Evolutionary conservation across 2,329 filamentous ascomycete species (phyloP), one percentile per base, ranked within the genome.

Genomic region (Daldinia sp.): DNA sequence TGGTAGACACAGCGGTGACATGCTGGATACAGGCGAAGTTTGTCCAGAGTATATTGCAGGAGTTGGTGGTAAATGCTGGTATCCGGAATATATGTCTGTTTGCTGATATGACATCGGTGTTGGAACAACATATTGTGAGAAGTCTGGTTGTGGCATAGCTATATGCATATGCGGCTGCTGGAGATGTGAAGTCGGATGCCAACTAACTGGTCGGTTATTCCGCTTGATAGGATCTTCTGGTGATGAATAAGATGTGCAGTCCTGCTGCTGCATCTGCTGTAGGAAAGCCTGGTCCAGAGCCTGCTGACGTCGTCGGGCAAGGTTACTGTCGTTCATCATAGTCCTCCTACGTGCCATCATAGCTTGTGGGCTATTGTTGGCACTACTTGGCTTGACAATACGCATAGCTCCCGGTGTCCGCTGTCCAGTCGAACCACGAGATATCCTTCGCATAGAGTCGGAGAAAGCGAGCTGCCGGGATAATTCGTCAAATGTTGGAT

Each of bases 121-220:
- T 6, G 83, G 78, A 39, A 83, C 78, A 12, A 80, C 75, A 70
- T 84, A 82, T 71, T 79, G 76, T 39, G 78, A 75, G 33, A 75
- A 70, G 53, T 79, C 65, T 63, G 79, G 78, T 20, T 81, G 81
- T 46, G 76, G 75, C 57, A 75, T 68, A 72, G 78, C 75, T 59
- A 82, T 79, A 54, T 79, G 78, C 66, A 79, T 78, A 15, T 81
- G 76, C 37, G 76, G 79, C 64, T 80, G 74, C 63, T 79, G 77
- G 70, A 82, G 78, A 65, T 87, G 83, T 9, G 90, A 87, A 23
- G 87, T 86, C 2, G 91, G 90, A 77, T 94, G 92, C 92, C 92
- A 94, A 82, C 91, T 93, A 51, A 92, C 82, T 5, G 92, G 91
- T 46, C 92, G 86, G 59, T 80, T 80, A 42, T 83, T 79, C 75